A percentile compares a stretch with the other conserved stretches of the same genome.
phyloP scores from a whole-genome alignment of 495 filamentous ascomycete species.

The Oleoguttula mirabilis region DNA sequence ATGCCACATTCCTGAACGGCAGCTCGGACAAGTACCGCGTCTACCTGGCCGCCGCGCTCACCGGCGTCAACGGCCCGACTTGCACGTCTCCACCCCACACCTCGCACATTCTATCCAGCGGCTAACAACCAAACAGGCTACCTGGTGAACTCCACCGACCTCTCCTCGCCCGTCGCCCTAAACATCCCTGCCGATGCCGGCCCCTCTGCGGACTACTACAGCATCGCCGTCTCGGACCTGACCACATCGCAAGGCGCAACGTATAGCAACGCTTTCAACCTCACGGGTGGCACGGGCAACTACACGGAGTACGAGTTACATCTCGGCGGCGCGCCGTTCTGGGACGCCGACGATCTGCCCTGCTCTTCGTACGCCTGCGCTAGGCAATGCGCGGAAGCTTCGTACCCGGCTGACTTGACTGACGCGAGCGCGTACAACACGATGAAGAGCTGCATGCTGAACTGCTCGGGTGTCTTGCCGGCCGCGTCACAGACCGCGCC shows the following conservation, averaged over 20 bases:
- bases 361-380: slow-evolving; percentile 22
- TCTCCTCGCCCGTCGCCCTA: slow-evolving; percentile 14
- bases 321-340: slow-evolving; percentile 15
- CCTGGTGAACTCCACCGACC: slow-evolving; percentile 20
- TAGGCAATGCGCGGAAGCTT: slow-evolving; percentile 14
- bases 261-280: slow-evolving; percentile 17
- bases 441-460: slow-evolving; percentile 13
- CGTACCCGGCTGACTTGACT: slow-evolving; percentile 14
- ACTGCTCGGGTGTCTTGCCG: slow-evolving; percentile 16
- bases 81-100: neutral
- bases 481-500: slow-evolving; percentile 1
- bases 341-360: slow-evolving; percentile 16
- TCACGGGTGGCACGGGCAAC: slow-evolving; percentile 15
- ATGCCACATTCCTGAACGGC: slow-evolving; percentile 12
- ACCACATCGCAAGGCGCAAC: slow-evolving; percentile 1
- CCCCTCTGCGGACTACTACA: slow-evolving; percentile 19
- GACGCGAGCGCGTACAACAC: slow-evolving; percentile 7
- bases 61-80: slow-evolving; percentile 11
- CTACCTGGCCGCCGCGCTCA: slow-evolving; percentile 17
- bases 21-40: slow-evolving; percentile 12
- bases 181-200: slow-evolving; percentile 20
- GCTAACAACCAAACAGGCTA: slow-evolving; percentile 9
- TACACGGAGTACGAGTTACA: slow-evolving; percentile 15
- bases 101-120: neutral
- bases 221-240: slow-evolving; percentile 14